Evolutionary conservation across 495 filamentous ascomycete genomes (phyloP).

Genomic region (Amniculicola lignicola): DNA sequence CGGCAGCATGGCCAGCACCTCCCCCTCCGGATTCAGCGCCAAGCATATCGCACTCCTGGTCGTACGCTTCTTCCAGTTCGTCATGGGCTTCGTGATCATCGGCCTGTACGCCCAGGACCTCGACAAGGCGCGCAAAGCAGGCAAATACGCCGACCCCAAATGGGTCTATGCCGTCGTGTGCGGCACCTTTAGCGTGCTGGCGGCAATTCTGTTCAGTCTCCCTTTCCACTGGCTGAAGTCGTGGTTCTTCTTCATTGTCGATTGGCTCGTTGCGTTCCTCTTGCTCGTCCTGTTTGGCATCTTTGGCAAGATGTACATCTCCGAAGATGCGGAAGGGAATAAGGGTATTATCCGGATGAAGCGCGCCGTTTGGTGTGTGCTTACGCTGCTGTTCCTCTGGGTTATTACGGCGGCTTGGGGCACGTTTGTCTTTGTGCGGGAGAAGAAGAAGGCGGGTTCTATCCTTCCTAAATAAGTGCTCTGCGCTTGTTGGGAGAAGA

Average conservation of each 20-base stretch:
- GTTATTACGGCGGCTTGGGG: conserved; percentile 48
- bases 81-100: conserved; percentile 69
- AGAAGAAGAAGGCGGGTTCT: too few species aligned
- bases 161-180: conserved; percentile 76
- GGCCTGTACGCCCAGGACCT: conserved; percentile 77
- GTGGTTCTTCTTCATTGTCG: conserved; percentile 62
- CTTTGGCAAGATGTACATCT: conserved; percentile 77
- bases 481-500: too few species aligned
- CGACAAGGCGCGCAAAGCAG: conserved; percentile 51
- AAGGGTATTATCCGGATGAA: conserved; percentile 68
- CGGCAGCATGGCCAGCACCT: conserved; percentile 16
- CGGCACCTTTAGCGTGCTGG: conserved; percentile 55
- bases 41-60: conserved; percentile 44
- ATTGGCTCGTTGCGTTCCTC: conserved; percentile 65
- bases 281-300: conserved; percentile 79
- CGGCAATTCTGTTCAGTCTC: conserved; percentile 58
- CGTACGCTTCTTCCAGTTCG: conserved; percentile 68
- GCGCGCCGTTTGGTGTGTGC: conserved; percentile 80
- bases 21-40: too few species aligned
- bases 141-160: conserved; percentile 55
- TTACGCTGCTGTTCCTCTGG: conserved; percentile 72
- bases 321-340: conserved; percentile 60
- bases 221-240: conserved; percentile 60
- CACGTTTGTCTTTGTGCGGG: conserved; percentile 33
- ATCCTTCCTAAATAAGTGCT: too few species aligned